Evolutionary conservation across 176 grass and related monocot species (phyloP), one percentile per base, ranked within the genome.

Genomic region (Triticum monococcum): DNA sequence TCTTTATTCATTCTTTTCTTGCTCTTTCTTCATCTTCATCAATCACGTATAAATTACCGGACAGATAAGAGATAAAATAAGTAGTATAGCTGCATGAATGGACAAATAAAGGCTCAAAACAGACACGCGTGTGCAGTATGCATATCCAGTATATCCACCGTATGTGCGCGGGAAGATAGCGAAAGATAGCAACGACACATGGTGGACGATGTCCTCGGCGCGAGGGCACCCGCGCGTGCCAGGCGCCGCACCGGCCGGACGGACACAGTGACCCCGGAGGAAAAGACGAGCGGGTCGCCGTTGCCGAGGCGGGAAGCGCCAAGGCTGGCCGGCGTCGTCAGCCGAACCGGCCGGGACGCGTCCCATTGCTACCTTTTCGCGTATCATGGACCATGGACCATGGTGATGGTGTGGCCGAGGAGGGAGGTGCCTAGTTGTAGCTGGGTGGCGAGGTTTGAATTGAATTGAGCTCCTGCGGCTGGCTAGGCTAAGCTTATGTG

Each of bases 201-300:
- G 40, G 41, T 13, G 72, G 41, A 25, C 26, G 10, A 13, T 71
- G 65, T 13, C 67, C 81, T 76, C 17, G 36, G 38, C 52, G 71
- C 22, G 0, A 76, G 38, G 82, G 71, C 82, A 75, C 36, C 35
- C 8, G 5, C 20, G 0, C 32, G 14, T 1, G 48, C 48, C 48
- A 17, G 48, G 48, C 14, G 48, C 14, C 14, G 13, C 14, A 52
- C n/a, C 52, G 54, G 24, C 48, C 50, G 70, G 17, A 57, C 17
- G 17, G 17, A 20, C 18, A 57, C 52, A 8, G 30, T 59, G 30
- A 22, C 52, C 11, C 11, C 40, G 52, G 18, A 8, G 61, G 38
- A 85, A 50, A 22, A 13, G 30, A 85, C 73, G 83, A 68, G 30
- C 26, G 36, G 67, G 48, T 82, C 81, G 66, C n/a, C 2, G 38